A percentile compares a stretch with the other conserved stretches of the same genome.
These are phyloP conservation scores for Boletus rubropictus DNA, from an alignment of 768 basidiomycete genomes.

Conservation along the genomic window DNA sequence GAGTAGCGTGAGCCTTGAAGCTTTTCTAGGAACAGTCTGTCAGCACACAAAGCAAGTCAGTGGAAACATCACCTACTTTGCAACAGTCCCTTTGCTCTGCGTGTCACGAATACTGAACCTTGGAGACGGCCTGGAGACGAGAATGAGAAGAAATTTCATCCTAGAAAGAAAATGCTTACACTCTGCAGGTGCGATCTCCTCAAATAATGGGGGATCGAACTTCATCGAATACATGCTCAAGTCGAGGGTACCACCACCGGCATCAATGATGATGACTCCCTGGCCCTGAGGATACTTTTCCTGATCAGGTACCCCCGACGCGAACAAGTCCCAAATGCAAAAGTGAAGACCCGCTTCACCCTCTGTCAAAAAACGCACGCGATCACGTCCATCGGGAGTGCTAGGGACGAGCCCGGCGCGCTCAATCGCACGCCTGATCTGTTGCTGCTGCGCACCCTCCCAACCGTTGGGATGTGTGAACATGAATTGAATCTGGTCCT, in stretches of 20 bases:
- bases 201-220: conserved; percentile 27
- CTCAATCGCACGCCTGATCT: conserved; percentile 48
- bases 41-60: background rate
- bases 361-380: conserved; percentile 51
- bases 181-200: conserved; percentile 32
- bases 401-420: conserved; percentile 44
- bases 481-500: conserved; percentile 41
- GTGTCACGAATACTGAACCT: conserved; percentile 35
- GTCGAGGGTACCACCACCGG: conserved; percentile 40
- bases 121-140: conserved; percentile 28
- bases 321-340: conserved; percentile 36
- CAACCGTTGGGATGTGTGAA: conserved; percentile 60
- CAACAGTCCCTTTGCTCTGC: conserved; percentile 22
- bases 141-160: background rate
- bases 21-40: conserved; percentile 14
- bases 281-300: conserved; percentile 15
- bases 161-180: conserved; percentile 15
- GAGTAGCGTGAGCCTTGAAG: conserved; percentile 25
- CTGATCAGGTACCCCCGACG: conserved; percentile 9
- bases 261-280: conserved; percentile 42
- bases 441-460: conserved; percentile 50
- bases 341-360: conserved; percentile 58
- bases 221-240: conserved; percentile 39
- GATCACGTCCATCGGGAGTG: conserved; percentile 30
- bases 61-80: conserved; percentile 21